Conservation (phyloP, 2,329 filamentous ascomycete genomes). For the Phialemoniopsis sp. region DNA sequence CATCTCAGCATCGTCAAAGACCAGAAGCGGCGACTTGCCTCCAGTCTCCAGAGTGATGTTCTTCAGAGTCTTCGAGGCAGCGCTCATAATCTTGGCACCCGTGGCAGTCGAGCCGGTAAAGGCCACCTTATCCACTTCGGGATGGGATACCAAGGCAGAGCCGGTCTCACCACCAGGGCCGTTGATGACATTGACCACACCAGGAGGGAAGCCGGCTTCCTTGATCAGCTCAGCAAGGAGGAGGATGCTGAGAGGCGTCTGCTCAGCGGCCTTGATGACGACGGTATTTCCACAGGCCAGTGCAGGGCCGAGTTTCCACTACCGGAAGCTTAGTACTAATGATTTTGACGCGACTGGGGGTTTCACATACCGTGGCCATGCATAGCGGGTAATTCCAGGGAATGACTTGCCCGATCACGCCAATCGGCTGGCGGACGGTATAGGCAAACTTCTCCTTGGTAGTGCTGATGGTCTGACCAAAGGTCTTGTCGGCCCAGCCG, state of each 20-base stretch:
- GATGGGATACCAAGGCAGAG: conserved; percentile 60
- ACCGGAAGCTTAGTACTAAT: too few relatives aligned
- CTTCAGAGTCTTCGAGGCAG: conserved; percentile 55
- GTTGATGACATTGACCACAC: conserved; percentile 69
- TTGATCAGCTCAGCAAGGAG: conserved; percentile 61
- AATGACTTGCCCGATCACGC: conserved; percentile 66
- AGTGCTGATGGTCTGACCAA: conserved; percentile 65
- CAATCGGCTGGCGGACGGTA: conserved; percentile 64
- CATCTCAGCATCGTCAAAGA: conserved; percentile 57
- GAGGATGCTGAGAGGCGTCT: conserved; percentile 56
- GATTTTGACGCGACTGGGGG: too few relatives aligned
- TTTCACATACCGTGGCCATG: too few relatives aligned
- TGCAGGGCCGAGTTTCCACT: conserved; percentile 69
- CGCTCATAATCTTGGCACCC: conserved; percentile 64
- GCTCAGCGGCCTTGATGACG: conserved; percentile 58
- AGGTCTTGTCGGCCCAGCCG: conserved; percentile 68
- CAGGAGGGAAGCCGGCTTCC: conserved; percentile 70
- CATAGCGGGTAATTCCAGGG: conserved; percentile 71
- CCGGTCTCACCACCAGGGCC: conserved; percentile 64
- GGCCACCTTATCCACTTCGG: conserved; percentile 65
- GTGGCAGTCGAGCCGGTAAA: conserved; percentile 70
- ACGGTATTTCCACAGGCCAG: conserved; percentile 58
- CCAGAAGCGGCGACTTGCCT: conserved; percentile 54
- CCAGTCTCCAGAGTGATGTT: conserved; percentile 57
- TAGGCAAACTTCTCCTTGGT: conserved; percentile 62